Conservation (phyloP, 140 eudicot genomes). For the Senecio squalidus region DNA sequence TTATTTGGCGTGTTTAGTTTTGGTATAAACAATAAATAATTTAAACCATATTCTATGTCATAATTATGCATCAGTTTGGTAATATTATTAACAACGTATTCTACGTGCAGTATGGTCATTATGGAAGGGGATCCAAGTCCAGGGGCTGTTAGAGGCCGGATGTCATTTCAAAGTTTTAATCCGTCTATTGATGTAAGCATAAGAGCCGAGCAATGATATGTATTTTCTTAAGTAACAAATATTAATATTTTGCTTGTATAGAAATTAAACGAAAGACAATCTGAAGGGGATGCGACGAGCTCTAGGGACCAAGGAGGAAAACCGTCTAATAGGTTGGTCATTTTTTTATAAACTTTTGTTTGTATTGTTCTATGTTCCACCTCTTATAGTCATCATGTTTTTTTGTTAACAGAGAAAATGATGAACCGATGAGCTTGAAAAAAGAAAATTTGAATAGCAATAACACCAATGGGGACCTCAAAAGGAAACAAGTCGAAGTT, state of each 20-base stretch:
- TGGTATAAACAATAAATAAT: no score
- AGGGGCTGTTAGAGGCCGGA: slow-evolving; percentile 73
- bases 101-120: slow-evolving; percentile 64
- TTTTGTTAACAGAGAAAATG: slow-evolving; percentile 38
- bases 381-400: background rate
- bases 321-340: slow-evolving; percentile 36
- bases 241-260: slow-evolving; percentile 21
- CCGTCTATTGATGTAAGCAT: slow-evolving; percentile 89
- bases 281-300: slow-evolving; percentile 37
- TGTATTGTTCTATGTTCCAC: background rate
- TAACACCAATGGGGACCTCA: slow-evolving; percentile 41
- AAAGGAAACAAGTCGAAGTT: slow-evolving; percentile 58
- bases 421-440: slow-evolving; percentile 24
- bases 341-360: background rate
- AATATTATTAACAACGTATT: background rate
- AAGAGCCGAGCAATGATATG: slow-evolving; percentile 11
- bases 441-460: slow-evolving; percentile 19
- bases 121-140: slow-evolving; percentile 97
- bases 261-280: slow-evolving; percentile 55
- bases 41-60: slow-evolving; percentile 7
- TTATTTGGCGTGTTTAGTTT: background rate
- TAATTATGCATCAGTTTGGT: background rate
- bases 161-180: slow-evolving; percentile 85
- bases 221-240: background rate
- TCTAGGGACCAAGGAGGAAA: slow-evolving; percentile 41